These are phyloP conservation scores for Termitomyces sp. DNA, from an alignment of 768 basidiomycete species.

Conservation along the genomic window DNA sequence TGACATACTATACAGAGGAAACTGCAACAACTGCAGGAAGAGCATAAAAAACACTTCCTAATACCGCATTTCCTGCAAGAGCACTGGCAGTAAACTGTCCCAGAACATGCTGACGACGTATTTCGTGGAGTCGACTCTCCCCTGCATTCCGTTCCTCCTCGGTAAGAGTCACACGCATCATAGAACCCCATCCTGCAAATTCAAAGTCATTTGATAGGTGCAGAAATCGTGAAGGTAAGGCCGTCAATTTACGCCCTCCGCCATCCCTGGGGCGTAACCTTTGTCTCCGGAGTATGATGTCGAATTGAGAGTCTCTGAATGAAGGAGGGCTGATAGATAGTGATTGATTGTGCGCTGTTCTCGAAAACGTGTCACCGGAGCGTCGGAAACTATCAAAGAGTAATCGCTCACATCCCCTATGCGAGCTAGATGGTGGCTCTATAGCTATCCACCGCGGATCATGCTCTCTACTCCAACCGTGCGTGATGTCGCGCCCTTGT, in stretches of 20 bases:
- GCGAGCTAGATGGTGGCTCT: neutral
- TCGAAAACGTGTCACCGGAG: neutral
- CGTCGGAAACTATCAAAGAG: neutral
- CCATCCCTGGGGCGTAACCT: constrained; percentile 33
- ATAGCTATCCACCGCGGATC: neutral
- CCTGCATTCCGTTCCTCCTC: constrained; percentile 35
- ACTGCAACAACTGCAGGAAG: constrained; percentile 60
- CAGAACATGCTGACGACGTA: constrained; percentile 35
- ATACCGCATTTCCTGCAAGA: constrained; percentile 60
- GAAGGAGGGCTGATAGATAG: neutral
- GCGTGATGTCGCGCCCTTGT: neutral
- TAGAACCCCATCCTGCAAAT: constrained; percentile 68
- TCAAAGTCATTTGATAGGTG: constrained; percentile 62
- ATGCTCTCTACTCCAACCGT: neutral
- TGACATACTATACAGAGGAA: constrained; percentile 56
- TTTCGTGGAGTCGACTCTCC: constrained; percentile 21
- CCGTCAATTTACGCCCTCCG: constrained; percentile 33
- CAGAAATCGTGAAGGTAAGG: constrained; percentile 54
- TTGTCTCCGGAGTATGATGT: neutral
- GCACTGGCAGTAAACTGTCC: constrained; percentile 65
- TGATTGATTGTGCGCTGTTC: neutral
- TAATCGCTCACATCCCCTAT: neutral
- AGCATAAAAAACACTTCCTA: constrained; percentile 67
- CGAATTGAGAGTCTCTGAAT: constrained; percentile 1
- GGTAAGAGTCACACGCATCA: constrained; percentile 40